Conservation (phyloP, 768 basidiomycete genomes). For the Lentinula lateritia region DNA sequence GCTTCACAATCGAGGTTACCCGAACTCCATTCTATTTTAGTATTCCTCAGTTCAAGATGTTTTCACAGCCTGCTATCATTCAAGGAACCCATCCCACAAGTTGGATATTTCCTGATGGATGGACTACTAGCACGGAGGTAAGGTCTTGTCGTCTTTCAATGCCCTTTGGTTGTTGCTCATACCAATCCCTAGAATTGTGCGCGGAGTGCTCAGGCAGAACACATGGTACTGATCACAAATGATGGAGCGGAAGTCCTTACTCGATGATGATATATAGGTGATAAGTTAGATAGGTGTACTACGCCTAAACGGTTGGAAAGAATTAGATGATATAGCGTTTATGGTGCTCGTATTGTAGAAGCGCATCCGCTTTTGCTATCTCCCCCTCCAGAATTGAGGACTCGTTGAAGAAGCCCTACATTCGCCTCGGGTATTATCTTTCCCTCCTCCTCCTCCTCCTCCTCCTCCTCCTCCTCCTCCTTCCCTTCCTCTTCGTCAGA, state of each 20-base stretch:
- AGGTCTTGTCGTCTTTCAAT: slow-evolving; percentile 10
- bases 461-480: no score
- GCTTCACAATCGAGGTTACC: slow-evolving; percentile 85
- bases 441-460: no score
- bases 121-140: slow-evolving; percentile 89
- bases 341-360: no score
- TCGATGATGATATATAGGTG: neutral
- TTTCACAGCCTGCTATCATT: slow-evolving; percentile 61
- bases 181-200: slow-evolving; percentile 59
- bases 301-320: no score
- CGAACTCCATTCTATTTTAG: slow-evolving; percentile 6
- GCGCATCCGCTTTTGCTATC: no score
- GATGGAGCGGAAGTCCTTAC: slow-evolving; percentile 78
- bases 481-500: no score
- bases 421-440: no score
- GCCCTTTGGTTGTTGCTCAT: no score
- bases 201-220: slow-evolving; percentile 81
- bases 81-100: slow-evolving; percentile 65
- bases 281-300: no score
- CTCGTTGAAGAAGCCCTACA: no score
- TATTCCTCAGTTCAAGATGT: neutral
- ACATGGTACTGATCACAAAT: slow-evolving; percentile 83
- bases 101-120: slow-evolving; percentile 86
- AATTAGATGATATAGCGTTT: no score
- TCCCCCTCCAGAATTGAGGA: no score